These are phyloP conservation scores for Candida piceae DNA, from an alignment of 805 yeast genomes.

Conservation along the genomic window DNA sequence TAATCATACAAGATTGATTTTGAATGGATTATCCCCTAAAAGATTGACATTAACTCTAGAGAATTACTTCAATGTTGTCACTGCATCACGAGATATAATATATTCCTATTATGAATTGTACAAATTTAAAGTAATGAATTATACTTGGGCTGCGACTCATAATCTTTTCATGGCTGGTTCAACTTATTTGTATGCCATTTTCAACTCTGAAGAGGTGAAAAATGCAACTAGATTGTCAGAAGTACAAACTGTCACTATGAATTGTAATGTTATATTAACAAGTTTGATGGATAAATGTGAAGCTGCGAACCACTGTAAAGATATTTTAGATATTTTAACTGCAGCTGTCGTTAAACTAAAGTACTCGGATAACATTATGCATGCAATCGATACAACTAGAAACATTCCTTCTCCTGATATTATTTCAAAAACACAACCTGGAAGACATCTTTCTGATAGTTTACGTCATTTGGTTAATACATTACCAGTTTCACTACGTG, in stretches of 20 bases:
- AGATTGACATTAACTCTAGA: constrained; percentile 47
- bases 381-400: constrained; percentile 21
- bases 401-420: constrained; percentile 25
- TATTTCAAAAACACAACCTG: constrained; percentile 28
- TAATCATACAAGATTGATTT: constrained; percentile 63
- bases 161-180: constrained; percentile 87
- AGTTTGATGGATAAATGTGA: constrained; percentile 67
- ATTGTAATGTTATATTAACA: constrained; percentile 53
- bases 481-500: constrained; percentile 21
- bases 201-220: constrained; percentile 57
- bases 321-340: constrained; percentile 64
- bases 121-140: constrained; percentile 58
- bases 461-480: constrained; percentile 35
- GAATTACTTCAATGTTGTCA: constrained; percentile 53
- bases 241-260: constrained; percentile 42
- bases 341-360: constrained; percentile 64
- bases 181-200: constrained; percentile 71
- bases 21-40: constrained; percentile 77
- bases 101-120: constrained; percentile 55
- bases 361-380: constrained; percentile 33
- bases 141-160: constrained; percentile 92
- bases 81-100: constrained; percentile 64
- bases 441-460: constrained; percentile 35
- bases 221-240: constrained; percentile 40
- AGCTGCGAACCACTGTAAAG: constrained; percentile 69